Conservation (phyloP, 1,284 basidiomycete species). For the Ustilago tritici region DNA sequence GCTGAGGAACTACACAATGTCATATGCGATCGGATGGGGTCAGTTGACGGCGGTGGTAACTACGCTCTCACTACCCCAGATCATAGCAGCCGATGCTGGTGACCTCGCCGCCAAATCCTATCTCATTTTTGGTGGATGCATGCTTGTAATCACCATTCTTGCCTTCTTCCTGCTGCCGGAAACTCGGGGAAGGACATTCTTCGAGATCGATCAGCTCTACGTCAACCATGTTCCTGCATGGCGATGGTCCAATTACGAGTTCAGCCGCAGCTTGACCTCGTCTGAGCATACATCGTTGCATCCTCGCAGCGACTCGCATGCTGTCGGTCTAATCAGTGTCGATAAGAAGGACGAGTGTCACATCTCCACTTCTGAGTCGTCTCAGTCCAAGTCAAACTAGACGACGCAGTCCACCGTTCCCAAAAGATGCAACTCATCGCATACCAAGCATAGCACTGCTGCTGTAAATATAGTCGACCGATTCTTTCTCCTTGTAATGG, state of each 20-base stretch:
- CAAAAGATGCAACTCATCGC: conserved; percentile 3
- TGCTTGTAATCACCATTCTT: conserved; percentile 48
- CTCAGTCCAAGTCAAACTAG: conserved; percentile 5
- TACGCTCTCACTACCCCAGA: conserved; percentile 54
- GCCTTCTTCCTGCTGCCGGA: conserved; percentile 57
- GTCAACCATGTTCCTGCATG: conserved; percentile 42
- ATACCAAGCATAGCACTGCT: background rate
- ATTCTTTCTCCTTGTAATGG: background rate
- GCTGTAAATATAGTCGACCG: background rate
- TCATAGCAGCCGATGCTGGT: conserved; percentile 55
- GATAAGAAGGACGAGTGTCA: conserved; percentile 38
- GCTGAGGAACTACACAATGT: conserved; percentile 59
- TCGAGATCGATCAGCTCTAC: conserved; percentile 64
- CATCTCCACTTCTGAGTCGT: conserved; percentile 13
- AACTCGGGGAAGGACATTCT: conserved; percentile 53
- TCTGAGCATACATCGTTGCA: conserved; percentile 13
- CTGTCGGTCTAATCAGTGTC: conserved; percentile 34
- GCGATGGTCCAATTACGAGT: conserved; percentile 53
- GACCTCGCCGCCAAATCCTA: conserved; percentile 60
- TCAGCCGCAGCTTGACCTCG: conserved; percentile 8
- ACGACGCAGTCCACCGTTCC: too few species aligned
- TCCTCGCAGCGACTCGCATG: conserved; percentile 20
- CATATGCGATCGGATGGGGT: conserved; percentile 60
- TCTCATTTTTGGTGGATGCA: conserved; percentile 60
- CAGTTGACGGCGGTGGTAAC: conserved; percentile 60